phyloP scores from a whole-genome alignment of 106 monocot genomes.

The Narthecium ossifragum region DNA sequence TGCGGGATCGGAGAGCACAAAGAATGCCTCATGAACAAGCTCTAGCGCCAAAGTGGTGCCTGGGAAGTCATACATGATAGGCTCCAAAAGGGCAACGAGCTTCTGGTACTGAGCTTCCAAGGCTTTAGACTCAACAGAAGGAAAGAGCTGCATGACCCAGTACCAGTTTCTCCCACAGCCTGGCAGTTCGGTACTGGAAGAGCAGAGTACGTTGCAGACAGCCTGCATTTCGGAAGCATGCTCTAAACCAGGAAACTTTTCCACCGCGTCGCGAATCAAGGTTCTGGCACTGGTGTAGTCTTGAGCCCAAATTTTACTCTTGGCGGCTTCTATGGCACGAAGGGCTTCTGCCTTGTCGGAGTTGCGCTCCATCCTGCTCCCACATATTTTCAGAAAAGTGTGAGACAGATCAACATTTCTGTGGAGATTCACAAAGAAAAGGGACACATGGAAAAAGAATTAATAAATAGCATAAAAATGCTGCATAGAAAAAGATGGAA shows the following conservation, averaged over 20 bases:
- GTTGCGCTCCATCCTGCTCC: background rate
- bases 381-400: background rate
- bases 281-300: slow-evolving; percentile 23
- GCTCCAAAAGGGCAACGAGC: slow-evolving; percentile 8
- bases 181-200: slow-evolving; percentile 3
- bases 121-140: slow-evolving; percentile 2
- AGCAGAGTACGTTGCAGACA: slow-evolving; percentile 30
- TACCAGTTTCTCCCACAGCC: slow-evolving; percentile 21
- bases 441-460: background rate
- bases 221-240: slow-evolving; percentile 17
- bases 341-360: background rate
- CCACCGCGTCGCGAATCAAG: slow-evolving; percentile 15
- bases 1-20: slow-evolving; percentile 27
- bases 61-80: slow-evolving; percentile 14
- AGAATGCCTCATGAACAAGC: slow-evolving; percentile 18
- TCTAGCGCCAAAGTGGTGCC: slow-evolving; percentile 19
- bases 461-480: background rate
- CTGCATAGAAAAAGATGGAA: too few relatives aligned
- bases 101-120: slow-evolving; percentile 23
- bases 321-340: slow-evolving; percentile 5
- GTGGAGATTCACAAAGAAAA: background rate
- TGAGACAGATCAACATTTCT: background rate
- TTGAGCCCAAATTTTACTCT: slow-evolving; percentile 7
- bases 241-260: slow-evolving; percentile 9
- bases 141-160: slow-evolving; percentile 29